Conservation (phyloP, 176 grass and related monocot species). For the Raddia guianensis region DNA sequence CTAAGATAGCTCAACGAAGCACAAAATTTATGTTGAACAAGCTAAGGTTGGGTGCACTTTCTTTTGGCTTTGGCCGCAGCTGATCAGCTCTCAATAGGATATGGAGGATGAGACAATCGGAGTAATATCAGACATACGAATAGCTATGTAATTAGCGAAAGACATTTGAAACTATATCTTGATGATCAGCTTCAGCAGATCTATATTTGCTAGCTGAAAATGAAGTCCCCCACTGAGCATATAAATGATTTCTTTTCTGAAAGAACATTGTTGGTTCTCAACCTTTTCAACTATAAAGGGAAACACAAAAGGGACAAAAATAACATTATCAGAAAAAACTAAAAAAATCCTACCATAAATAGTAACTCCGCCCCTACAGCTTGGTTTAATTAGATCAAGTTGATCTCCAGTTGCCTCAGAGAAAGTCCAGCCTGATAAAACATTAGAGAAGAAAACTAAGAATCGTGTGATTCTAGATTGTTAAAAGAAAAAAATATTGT, state of each 20-base stretch:
- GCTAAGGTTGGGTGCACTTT: not conserved
- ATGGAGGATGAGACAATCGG: conserved; percentile 8
- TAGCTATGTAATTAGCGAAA: not conserved
- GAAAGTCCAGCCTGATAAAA: conserved; percentile 73
- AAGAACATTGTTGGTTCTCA: not conserved
- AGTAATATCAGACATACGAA: conserved; percentile 3
- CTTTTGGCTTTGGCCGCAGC: conserved; percentile 11
- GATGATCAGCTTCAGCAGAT: conserved; percentile 6
- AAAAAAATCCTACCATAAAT: conserved; percentile 62
- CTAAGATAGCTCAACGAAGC: conserved; percentile 1
- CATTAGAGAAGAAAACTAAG: conserved; percentile 23
- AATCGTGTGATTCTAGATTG: conserved; percentile 10
- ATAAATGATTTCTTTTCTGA: not conserved
- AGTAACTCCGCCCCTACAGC: conserved; percentile 60
- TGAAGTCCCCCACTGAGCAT: not conserved
- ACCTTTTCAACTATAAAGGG: conserved; percentile 21
- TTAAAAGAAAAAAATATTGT: conserved; percentile 1
- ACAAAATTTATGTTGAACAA: conserved; percentile 5
- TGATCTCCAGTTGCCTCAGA: conserved; percentile 60
- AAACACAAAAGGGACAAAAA: not conserved
- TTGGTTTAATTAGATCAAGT: conserved; percentile 78
- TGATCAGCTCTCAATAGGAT: not conserved
- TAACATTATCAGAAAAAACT: not conserved
- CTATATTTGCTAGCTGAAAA: too few species aligned
- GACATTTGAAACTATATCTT: not conserved